Percentiles rank a stretch among this genome's conserved stretches.
Conservation (phyloP, 495 filamentous ascomycete species). For the Chaetomium cochliodes region DNA sequence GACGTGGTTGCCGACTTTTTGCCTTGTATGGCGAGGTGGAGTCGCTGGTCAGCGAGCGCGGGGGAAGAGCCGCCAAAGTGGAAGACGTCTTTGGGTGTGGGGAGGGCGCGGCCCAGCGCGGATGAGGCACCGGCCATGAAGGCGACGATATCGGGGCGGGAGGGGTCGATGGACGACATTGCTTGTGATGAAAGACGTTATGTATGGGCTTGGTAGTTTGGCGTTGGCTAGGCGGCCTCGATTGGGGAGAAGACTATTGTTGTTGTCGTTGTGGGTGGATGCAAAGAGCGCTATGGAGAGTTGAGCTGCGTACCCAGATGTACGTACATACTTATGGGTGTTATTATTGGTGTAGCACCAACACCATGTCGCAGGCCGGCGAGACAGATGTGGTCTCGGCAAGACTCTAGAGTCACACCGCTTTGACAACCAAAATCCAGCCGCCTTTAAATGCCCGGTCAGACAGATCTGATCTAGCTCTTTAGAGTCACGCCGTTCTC, state of each 20-base stretch:
- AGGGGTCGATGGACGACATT: conserved; percentile 48
- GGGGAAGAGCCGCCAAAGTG: conserved; percentile 29
- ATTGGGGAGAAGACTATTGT: too few species aligned
- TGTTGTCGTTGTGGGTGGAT: too few species aligned
- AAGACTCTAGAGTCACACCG: background rate
- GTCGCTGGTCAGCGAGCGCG: conserved; percentile 20
- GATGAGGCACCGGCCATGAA: conserved; percentile 33
- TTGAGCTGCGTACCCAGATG: too few species aligned
- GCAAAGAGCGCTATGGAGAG: too few species aligned
- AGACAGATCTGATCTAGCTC: too few species aligned
- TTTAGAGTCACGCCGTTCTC: too few species aligned
- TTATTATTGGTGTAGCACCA: background rate
- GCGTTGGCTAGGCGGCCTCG: background rate
- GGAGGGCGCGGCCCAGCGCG: conserved; percentile 22
- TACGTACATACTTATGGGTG: background rate
- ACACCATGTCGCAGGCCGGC: background rate
- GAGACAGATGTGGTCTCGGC: background rate
- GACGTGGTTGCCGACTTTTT: conserved; percentile 38
- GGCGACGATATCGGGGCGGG: conserved; percentile 30
- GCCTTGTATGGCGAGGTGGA: conserved; percentile 30
- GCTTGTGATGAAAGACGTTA: conserved; percentile 38
- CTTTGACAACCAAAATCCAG: background rate
- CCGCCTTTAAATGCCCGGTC: background rate
- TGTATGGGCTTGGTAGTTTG: background rate
- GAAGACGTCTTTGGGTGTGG: conserved; percentile 38